Evolutionary conservation across 495 filamentous ascomycete genomes (phyloP).

Genomic region (Trichoderma virens): DNA sequence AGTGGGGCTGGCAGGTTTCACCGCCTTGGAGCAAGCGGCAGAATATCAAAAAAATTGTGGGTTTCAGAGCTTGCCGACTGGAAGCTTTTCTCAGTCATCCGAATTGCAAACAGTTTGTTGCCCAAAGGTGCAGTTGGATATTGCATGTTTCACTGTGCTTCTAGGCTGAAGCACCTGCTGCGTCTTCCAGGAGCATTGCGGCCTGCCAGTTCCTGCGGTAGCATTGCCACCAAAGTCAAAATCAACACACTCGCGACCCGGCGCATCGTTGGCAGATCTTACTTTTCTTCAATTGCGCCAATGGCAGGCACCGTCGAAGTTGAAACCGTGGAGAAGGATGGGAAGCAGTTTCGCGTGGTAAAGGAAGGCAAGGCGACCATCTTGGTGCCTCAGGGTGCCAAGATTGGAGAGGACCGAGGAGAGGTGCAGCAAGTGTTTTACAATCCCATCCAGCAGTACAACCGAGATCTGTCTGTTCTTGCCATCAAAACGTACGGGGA

Average conservation of each 20-base stretch:
- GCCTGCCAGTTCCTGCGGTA: neutral
- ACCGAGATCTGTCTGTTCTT: constrained; percentile 87
- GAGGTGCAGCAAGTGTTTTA: constrained; percentile 81
- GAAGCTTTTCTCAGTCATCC: neutral
- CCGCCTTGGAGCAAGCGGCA: neutral
- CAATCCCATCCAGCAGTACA: constrained; percentile 98
- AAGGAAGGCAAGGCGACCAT: constrained; percentile 41
- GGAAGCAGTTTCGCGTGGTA: constrained; percentile 33
- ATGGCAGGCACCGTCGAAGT: constrained; percentile 12
- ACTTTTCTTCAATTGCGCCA: constrained; percentile 21
- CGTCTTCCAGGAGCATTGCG: neutral
- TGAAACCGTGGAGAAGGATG: constrained; percentile 23
- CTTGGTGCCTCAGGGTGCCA: constrained; percentile 20
- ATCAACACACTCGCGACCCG: neutral
- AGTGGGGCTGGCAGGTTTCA: neutral
- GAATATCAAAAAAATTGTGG: constrained; percentile 3
- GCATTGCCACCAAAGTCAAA: neutral
- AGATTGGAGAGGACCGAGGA: constrained; percentile 22
- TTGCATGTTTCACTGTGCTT: constrained; percentile 2
- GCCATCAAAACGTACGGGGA: constrained; percentile 81
- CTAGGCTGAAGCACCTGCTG: neutral
- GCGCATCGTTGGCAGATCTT: neutral
- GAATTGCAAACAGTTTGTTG: neutral
- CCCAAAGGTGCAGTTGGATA: neutral
- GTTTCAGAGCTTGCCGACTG: neutral